phyloP scores from a whole-genome alignment of 257 asterid species.

The Solanum lycopersicoides region DNA sequence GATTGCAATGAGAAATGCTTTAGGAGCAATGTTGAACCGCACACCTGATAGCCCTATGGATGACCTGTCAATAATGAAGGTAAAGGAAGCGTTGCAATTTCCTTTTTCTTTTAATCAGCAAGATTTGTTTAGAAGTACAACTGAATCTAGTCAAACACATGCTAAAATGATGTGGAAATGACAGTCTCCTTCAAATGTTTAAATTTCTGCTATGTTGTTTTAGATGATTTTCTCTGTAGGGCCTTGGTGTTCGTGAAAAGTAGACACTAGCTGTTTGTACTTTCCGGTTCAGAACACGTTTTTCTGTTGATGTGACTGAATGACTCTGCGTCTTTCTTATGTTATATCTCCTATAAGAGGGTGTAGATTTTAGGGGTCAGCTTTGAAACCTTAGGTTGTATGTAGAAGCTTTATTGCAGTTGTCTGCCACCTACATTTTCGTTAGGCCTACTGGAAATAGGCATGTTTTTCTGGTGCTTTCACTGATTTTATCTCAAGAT shows the following conservation, averaged over 20 bases:
- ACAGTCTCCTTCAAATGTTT: not conserved
- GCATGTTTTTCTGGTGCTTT: not conserved
- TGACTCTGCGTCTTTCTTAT: not conserved
- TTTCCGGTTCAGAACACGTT: not conserved
- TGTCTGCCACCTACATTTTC: not conserved
- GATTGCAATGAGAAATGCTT: slow-evolving; percentile 79
- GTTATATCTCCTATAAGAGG: not conserved
- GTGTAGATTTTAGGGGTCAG: not conserved
- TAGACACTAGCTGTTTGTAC: not conserved
- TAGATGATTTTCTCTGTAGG: not conserved
- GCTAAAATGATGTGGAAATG: not conserved
- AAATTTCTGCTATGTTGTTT: not conserved
- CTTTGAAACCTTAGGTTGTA: not conserved
- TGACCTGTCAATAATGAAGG: slow-evolving; percentile 95
- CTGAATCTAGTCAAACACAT: not conserved
- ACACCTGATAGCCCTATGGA: slow-evolving; percentile 80
- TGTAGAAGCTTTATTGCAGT: not conserved
- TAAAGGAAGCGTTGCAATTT: slow-evolving; percentile 10
- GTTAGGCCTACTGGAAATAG: not conserved
- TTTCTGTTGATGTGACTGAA: not conserved
- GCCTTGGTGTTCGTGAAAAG: not conserved
- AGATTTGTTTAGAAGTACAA: not conserved
- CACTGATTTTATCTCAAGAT: not conserved
- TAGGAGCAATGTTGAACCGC: slow-evolving; percentile 74
- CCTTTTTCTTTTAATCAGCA: not conserved